phyloP scores from a whole-genome alignment of 2,329 filamentous ascomycete genomes.

The Arthrobotrys musiformis region DNA sequence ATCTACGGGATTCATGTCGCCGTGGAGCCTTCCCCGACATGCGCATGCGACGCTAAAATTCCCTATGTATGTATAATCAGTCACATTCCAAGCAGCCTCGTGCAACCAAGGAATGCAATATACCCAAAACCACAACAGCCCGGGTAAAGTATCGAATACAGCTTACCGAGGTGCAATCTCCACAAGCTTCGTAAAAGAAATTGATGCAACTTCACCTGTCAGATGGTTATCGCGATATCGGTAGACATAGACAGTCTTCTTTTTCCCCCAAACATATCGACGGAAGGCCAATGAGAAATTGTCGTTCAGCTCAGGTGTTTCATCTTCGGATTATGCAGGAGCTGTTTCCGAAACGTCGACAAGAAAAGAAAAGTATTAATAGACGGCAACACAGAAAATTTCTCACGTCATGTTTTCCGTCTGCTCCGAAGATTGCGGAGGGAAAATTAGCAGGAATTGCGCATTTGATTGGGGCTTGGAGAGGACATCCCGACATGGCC shows the following conservation, averaged over 20 bases:
- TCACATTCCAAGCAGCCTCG: not conserved
- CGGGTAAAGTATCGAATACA: slow-evolving; percentile 29
- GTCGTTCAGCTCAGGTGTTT: slow-evolving; percentile 23
- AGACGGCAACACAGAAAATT: slow-evolving; percentile 34
- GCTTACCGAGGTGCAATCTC: slow-evolving; percentile 20
- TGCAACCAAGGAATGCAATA: not conserved
- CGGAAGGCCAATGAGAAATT: slow-evolving; percentile 3
- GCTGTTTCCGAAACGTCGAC: slow-evolving; percentile 34
- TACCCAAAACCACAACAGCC: slow-evolving; percentile 14
- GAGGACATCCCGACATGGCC: slow-evolving; percentile 5
- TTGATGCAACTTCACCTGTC: slow-evolving; percentile 27
- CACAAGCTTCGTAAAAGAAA: not conserved
- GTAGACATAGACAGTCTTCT: slow-evolving; percentile 24
- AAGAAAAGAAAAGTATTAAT: slow-evolving; percentile 41
- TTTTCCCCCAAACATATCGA: not conserved
- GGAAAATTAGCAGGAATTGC: slow-evolving; percentile 17
- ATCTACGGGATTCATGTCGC: not conserved
- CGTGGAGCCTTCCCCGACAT: not conserved
- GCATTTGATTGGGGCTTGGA: slow-evolving; percentile 32
- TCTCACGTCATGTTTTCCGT: not conserved
- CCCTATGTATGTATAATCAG: not conserved
- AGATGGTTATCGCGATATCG: slow-evolving; percentile 40
- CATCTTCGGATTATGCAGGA: slow-evolving; percentile 49
- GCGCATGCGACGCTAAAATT: too few relatives aligned
- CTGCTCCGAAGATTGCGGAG: slow-evolving; percentile 6